phyloP scores from a whole-genome alignment of 441 rosid genomes.

The Melianthus villosus region DNA sequence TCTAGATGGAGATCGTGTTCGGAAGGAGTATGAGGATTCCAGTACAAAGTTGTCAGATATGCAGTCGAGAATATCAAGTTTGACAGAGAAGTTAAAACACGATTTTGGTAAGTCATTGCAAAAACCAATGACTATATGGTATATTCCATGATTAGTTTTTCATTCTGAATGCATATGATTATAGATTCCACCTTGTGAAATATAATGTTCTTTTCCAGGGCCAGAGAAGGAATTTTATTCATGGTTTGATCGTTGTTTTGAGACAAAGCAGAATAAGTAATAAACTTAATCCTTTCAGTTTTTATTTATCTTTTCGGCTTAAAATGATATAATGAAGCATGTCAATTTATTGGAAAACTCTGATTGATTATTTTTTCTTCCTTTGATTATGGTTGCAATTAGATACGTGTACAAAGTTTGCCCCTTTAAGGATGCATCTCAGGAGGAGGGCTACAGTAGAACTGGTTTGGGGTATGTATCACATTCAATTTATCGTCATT shows the following conservation, averaged over 20 bases:
- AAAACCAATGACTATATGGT: neutral
- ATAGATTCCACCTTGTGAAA: neutral
- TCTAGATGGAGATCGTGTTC: constrained; percentile 62
- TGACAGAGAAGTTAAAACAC: constrained; percentile 59
- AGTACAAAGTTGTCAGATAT: constrained; percentile 62
- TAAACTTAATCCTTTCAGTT: constrained; percentile 1
- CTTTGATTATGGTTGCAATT: constrained; percentile 7
- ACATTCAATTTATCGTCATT: no score
- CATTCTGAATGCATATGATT: neutral
- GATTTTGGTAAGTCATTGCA: constrained; percentile 58
- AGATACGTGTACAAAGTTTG: constrained; percentile 93
- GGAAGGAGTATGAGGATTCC: constrained; percentile 82
- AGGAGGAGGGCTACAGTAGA: constrained; percentile 55
- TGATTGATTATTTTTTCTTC: neutral
- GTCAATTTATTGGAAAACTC: no score
- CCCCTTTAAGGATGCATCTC: constrained; percentile 71
- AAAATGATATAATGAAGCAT: neutral
- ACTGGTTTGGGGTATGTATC: constrained; percentile 67
- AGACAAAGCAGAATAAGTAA: constrained; percentile 84
- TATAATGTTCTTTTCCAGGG: constrained; percentile 27
- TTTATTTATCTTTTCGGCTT: constrained; percentile 1
- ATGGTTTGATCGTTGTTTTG: constrained; percentile 63
- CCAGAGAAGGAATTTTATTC: constrained; percentile 88
- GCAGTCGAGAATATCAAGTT: constrained; percentile 72
- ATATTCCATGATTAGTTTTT: neutral